Evolutionary conservation across 768 basidiomycete species (phyloP).

Genomic region (Suillus paluster): DNA sequence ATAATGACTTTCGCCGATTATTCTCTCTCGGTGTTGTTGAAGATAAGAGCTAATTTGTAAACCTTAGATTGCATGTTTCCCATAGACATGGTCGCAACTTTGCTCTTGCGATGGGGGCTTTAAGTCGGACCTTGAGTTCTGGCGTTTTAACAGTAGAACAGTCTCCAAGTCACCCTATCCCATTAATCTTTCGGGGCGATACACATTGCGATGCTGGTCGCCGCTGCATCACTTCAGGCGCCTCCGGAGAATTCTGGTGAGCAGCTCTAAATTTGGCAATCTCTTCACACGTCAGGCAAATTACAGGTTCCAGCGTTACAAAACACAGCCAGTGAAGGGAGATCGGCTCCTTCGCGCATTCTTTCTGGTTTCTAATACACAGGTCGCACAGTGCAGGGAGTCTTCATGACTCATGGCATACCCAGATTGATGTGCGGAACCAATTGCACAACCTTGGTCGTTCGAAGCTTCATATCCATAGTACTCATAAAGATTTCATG

Average conservation of each 20-base stretch:
- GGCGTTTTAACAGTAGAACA: neutral
- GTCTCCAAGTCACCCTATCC: neutral
- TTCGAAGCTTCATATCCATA: neutral
- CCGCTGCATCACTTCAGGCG: neutral
- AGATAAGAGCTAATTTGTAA: conserved; percentile 3
- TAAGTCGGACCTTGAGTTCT: neutral
- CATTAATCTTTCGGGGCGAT: neutral
- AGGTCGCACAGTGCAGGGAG: neutral
- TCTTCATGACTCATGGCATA: neutral
- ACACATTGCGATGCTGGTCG: neutral
- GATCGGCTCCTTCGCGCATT: neutral
- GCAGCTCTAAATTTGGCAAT: neutral
- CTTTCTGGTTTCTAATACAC: neutral
- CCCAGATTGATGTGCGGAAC: neutral
- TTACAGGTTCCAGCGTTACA: neutral
- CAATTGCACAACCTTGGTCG: neutral
- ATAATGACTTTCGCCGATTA: too few relatives aligned
- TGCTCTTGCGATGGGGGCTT: neutral
- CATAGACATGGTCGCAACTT: neutral
- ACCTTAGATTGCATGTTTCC: neutral
- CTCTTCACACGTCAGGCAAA: neutral
- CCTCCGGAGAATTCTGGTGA: neutral
- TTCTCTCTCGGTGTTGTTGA: conserved; percentile 1
- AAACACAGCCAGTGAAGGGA: neutral
- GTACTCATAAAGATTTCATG: neutral